Percentiles rank a stretch among this genome's conserved stretches.
These are phyloP conservation scores for Aspergillus glaucus DNA, from an alignment of 2,329 filamentous ascomycete species.

Conservation along the genomic window DNA sequence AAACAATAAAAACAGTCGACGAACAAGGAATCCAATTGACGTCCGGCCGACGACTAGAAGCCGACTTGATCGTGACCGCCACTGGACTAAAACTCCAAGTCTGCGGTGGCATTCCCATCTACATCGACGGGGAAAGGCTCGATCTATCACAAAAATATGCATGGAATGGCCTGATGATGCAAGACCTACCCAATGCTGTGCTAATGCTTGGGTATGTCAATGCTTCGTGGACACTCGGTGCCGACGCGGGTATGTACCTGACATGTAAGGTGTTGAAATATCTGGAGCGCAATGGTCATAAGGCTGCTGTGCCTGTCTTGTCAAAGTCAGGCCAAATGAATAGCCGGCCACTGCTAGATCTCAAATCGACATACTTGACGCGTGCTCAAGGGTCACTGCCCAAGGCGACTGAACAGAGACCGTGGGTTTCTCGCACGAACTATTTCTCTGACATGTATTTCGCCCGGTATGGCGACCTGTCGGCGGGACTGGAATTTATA, in stretches of 20 bases:
- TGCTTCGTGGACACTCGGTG: slow-evolving; percentile 33
- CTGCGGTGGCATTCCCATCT: slow-evolving; percentile 22
- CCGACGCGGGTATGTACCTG: slow-evolving; percentile 25
- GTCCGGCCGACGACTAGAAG: slow-evolving; percentile 26
- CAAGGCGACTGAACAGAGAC: not conserved
- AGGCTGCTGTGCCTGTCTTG: slow-evolving; percentile 10
- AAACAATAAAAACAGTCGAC: slow-evolving; percentile 43
- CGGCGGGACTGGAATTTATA: not conserved
- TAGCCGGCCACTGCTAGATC: slow-evolving; percentile 13
- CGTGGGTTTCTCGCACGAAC: slow-evolving; percentile 1
- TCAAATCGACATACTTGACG: slow-evolving; percentile 21
- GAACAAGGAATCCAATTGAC: slow-evolving; percentile 41
- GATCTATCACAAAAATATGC: slow-evolving; percentile 20
- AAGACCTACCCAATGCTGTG: slow-evolving; percentile 32
- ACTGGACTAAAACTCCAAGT: slow-evolving; percentile 32
- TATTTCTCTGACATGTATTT: not conserved
- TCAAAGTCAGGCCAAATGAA: slow-evolving; percentile 2
- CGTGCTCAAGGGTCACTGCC: not conserved
- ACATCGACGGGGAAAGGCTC: slow-evolving; percentile 22
- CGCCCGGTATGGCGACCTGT: not conserved
- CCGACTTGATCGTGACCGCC: slow-evolving; percentile 35
- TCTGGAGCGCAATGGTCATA: slow-evolving; percentile 8
- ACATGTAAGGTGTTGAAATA: slow-evolving; percentile 23
- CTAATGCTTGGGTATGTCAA: slow-evolving; percentile 32
- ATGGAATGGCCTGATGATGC: slow-evolving; percentile 31